Base-by-base conservation (phyloP, 1,284 basidiomycete genomes). In the Austroboletus niveus region DNA sequence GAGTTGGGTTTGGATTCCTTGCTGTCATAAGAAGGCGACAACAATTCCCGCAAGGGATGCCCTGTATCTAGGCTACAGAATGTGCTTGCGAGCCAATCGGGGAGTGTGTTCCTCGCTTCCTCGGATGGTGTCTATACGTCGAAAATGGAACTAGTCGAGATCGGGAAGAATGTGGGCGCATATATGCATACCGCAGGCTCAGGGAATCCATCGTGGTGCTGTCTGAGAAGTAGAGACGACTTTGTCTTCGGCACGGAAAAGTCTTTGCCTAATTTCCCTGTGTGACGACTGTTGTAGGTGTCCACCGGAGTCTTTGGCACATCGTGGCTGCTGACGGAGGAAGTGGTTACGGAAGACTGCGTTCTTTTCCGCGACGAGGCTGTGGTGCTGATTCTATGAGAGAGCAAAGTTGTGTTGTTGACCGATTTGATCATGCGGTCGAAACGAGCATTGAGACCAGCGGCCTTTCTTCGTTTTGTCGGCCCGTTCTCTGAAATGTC, bases 381-480 rank as follows among this genome's bases (percentile, higher is more conserved):
- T 4, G 68, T 56, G 14, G 61, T 49, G 31, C 48, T 52, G 30
- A 47, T 54, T 40, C 53, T 42, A 47, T 49, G 61, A 3, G 64
- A 61, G 44, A 72, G 68, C 24, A 74, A 24, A 24, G 22, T 27
- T 27, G 27, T 67, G 27, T 71, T 55, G 48, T 77, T 75, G 68
- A 85, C 78, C 5, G 77, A 74, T 46, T 79, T 73, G 22, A 86
- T 70, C 85, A 88, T 87, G 42, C 72, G 73, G 62, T 88, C 85
- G 56, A 80, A 86, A 34, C 78, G 77, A 22, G 74, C 62, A 57
- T 88, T 88, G 45, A 82, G 65, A n/a, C 75, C 76, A 40, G 62
- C 66, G n/a, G 67, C 70, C 57, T 72, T 78, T 39, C 74, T 74
- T 27, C 78, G 76, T 54, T 82, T 85, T 27, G 60, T 41, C 46